Evolutionary conservation across 2,329 filamentous ascomycete genomes (phyloP), one percentile per base, ranked within the genome.

Genomic region (Sphaerulina populicola): DNA sequence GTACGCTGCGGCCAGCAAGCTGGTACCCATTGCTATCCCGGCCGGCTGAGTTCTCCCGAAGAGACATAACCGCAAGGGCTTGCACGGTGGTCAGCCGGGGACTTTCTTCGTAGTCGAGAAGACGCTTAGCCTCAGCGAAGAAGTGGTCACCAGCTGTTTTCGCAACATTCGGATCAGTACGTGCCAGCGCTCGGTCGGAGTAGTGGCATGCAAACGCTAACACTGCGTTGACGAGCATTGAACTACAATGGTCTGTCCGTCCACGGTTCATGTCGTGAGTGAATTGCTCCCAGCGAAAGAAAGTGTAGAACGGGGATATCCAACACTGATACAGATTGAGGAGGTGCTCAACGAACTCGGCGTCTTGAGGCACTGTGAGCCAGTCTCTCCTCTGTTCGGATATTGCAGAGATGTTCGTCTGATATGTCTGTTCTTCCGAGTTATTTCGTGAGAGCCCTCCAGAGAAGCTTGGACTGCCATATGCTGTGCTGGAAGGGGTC

Each of bases 281-380:
- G 60, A 87, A 88, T 61, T 83, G 79, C 59, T 86, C 81, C 62
- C 85, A 83, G 62, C 81, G 85, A 40, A 88, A 75, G 2, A 85
- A 80, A 3, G 83, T 80, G 67, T 86, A 87, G 10, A 83, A 87
- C 2, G 85, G 82, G 64, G 88, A 86, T 57, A 85, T 80, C 78
- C 84, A 88, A 35, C 57, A 61, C 36, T 66, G 64, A 47, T 67
- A 68, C 3, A 68, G 59, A 36, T 62, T 63, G 14, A 69, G 55
- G 9, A 69, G 54, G 44, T 69, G 66, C 30, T 67, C 62, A 29
- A 68, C 58, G 37, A 68, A 62, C 33, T 68, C 64, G 3, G 61
- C 57, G 44, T 68, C 65, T 29, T 66, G 62, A 1, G 64, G 65
- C 11, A 52, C 50, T 18, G 57, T 51, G 44, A 68, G 66, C 66